These are phyloP conservation scores for Jacaranda mimosifolia DNA, from an alignment of 257 asterid genomes.

Conservation along the genomic window DNA sequence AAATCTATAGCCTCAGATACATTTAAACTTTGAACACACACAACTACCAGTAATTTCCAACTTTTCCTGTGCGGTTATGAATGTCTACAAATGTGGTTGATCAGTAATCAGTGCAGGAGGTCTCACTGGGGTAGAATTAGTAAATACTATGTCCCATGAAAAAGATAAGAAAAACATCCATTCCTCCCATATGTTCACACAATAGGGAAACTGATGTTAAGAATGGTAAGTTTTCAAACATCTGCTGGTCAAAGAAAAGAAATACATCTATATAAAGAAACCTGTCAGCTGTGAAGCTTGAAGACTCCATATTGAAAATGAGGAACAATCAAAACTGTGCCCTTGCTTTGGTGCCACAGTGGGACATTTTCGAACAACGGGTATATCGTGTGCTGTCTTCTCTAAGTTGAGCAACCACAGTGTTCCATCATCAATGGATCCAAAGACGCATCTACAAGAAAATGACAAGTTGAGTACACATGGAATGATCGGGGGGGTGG, in stretches of 20 bases:
- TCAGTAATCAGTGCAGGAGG: background rate
- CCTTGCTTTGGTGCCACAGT: slow-evolving; percentile 56
- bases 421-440: slow-evolving; percentile 81
- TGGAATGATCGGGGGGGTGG: slow-evolving; percentile 26
- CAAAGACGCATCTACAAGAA: slow-evolving; percentile 68
- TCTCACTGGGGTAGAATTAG: background rate
- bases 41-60: background rate
- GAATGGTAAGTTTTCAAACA: background rate
- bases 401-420: slow-evolving; percentile 72
- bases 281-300: slow-evolving; percentile 83
- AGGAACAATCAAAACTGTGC: slow-evolving; percentile 66
- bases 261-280: slow-evolving; percentile 30
- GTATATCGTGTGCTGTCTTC: slow-evolving; percentile 66
- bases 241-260: slow-evolving; percentile 5
- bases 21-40: background rate
- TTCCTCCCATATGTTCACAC: background rate
- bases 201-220: background rate
- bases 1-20: background rate
- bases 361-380: slow-evolving; percentile 65
- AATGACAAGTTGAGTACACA: slow-evolving; percentile 31
- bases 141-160: background rate
- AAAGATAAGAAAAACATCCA: background rate
- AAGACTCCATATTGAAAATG: slow-evolving; percentile 79
- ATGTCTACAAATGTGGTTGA: background rate
- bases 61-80: background rate